Evolutionary conservation across 2,329 filamentous ascomycete species (phyloP), one percentile per base, ranked within the genome.

Genomic region (Botryotinia calthae): DNA sequence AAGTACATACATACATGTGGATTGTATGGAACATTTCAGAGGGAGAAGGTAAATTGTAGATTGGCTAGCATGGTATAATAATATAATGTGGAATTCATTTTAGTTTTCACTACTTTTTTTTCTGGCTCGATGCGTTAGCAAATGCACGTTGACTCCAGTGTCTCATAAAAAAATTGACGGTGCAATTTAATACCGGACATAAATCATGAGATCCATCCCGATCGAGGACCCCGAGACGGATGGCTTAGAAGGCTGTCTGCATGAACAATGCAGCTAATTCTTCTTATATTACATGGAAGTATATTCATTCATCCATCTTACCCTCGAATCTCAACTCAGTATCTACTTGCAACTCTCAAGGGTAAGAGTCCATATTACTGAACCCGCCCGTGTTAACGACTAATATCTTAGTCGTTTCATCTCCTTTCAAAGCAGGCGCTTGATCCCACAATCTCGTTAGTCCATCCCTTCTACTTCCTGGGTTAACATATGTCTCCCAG

Each of bases 311-410:
- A 51, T 5, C 25, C 37, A 66, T 54, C 31, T 51, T 7, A 2
- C 4, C 18, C 16, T 22, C 25, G 42, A 56, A 28, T 14, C 4
- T 16, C 16, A n/a, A 28, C 20, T 22, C 42, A 48, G 14, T 37
- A 8, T 42, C 37, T 8, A 28, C 28, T 51, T 4, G 28, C 63
- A 25, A 14, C 56, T 40, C 9, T 72, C 51, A 78, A 34, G 76
- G 77, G 68, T 76, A 78, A 16, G 59, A 64, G 65, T 75, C 71
- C 76, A 78, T 78, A 46, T 78, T 71, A 73, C 76, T 75, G 28
- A 73, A 70, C 6, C 73, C 76, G 25, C 42, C 68, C 1, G 68
- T 48, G 68, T 75, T 76, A 20, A 78, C 69, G 20, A 78, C 75
- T 70, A 79, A 74, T 18, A 79, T 63, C 48, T 73, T 77, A n/a